Evolutionary conservation across 768 basidiomycete genomes (phyloP).

Genomic region (Mycena rebaudengoi): DNA sequence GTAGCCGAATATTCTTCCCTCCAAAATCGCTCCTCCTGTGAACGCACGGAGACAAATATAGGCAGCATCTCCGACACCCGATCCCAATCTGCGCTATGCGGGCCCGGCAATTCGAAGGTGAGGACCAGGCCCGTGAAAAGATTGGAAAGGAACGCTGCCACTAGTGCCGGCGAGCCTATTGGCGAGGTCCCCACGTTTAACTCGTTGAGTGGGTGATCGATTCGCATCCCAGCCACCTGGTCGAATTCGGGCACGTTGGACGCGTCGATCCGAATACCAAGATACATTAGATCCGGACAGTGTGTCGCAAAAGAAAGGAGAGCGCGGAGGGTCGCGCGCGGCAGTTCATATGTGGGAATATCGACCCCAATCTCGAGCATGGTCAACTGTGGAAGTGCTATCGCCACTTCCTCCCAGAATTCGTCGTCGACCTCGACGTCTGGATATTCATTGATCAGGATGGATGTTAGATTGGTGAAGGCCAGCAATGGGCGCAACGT

Average conservation of each 20-base stretch:
- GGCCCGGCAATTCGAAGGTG: background rate
- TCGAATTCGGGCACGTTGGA: background rate
- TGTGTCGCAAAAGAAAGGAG: background rate
- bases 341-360: background rate
- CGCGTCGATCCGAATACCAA: background rate
- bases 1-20: background rate
- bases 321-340: background rate
- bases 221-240: background rate
- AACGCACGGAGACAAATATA: background rate
- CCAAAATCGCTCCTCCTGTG: background rate
- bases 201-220: background rate
- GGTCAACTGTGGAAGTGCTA: background rate
- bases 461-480: background rate
- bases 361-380: background rate
- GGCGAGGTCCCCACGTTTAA: background rate
- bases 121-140: background rate
- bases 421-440: background rate
- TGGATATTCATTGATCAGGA: background rate
- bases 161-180: background rate
- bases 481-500: background rate
- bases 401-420: background rate
- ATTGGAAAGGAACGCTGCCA: background rate
- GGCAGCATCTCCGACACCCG: background rate
- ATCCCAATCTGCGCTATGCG: background rate
- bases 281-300: background rate